phyloP scores from a whole-genome alignment of 2,329 filamentous ascomycete genomes.

The Scedosporium boydii region DNA sequence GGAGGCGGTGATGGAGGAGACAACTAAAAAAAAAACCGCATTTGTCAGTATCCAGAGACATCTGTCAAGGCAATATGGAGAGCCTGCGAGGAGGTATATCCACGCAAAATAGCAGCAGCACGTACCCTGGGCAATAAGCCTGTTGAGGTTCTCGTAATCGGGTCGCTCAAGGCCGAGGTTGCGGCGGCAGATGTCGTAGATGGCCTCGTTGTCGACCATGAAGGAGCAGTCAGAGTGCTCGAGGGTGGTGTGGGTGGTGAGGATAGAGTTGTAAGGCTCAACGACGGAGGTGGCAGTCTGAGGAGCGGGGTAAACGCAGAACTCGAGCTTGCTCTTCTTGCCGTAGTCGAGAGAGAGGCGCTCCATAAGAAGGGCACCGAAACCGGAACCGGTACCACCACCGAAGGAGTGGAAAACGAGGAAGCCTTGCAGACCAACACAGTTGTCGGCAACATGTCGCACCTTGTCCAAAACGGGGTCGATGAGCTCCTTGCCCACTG shows the following conservation, averaged over 20 bases:
- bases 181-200: slow-evolving; percentile 98
- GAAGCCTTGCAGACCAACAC: slow-evolving; percentile 96
- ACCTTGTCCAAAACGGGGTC: slow-evolving; percentile 97
- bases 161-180: slow-evolving; percentile 96
- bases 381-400: slow-evolving; percentile 96
- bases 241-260: slow-evolving; percentile 96
- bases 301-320: slow-evolving; percentile 97
- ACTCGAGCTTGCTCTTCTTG: slow-evolving; percentile 99
- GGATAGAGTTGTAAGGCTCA: slow-evolving; percentile 99
- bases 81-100: slow-evolving; percentile 3
- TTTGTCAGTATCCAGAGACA: slow-evolving; percentile 16
- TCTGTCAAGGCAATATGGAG: background rate
- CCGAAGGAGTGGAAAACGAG: slow-evolving; percentile 99
- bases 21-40: slow-evolving; percentile 48
- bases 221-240: slow-evolving; percentile 99
- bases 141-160: slow-evolving; percentile 98
- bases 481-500: slow-evolving; percentile 98
- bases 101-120: background rate
- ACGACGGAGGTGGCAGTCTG: slow-evolving; percentile 96
- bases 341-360: slow-evolving; percentile 97
- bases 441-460: slow-evolving; percentile 94
- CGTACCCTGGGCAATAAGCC: slow-evolving; percentile 88
- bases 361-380: slow-evolving; percentile 97
- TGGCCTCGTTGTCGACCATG: slow-evolving; percentile 99
- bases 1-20: slow-evolving; percentile 96